phyloP scores from a whole-genome alignment of 192 early-diverging fungal genomes.

The Coemansia sp. region DNA sequence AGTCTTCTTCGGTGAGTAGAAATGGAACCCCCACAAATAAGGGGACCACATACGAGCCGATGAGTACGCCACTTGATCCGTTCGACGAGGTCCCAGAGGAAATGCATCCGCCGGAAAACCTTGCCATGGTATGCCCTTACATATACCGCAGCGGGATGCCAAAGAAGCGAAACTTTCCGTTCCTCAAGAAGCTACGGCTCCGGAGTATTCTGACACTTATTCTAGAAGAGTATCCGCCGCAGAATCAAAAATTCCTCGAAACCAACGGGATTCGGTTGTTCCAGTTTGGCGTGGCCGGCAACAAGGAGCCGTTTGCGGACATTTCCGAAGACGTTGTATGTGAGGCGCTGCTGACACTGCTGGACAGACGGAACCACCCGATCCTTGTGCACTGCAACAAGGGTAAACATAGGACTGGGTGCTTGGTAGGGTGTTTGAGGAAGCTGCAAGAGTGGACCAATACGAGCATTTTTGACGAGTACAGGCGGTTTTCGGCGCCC shows the following conservation, averaged over 20 bases:
- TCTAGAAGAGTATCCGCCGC: constrained; percentile 87
- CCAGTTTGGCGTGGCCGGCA: constrained; percentile 89
- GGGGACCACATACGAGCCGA: not conserved
- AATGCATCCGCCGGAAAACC: constrained; percentile 90
- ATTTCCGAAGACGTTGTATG: constrained; percentile 52
- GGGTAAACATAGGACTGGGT: constrained; percentile 98
- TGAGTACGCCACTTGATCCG: not conserved
- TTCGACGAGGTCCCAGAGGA: constrained; percentile 44
- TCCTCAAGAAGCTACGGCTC: constrained; percentile 83
- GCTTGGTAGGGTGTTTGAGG: constrained; percentile 92
- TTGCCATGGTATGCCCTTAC: constrained; percentile 91
- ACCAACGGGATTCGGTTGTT: constrained; percentile 79
- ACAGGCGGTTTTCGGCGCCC: constrained; percentile 86
- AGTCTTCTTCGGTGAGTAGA: not conserved
- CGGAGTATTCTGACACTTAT: constrained; percentile 93
- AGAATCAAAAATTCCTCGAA: constrained; percentile 84
- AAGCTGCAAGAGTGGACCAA: constrained; percentile 93
- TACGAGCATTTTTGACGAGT: constrained; percentile 98
- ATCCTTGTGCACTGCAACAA: constrained; percentile 97
- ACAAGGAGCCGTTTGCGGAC: constrained; percentile 73
- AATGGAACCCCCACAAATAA: not conserved
- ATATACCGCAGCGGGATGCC: constrained; percentile 96
- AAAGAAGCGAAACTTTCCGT: constrained; percentile 89
- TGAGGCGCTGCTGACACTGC: constrained; percentile 27
- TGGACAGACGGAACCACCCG: constrained; percentile 75